These are phyloP conservation scores for Zopfia rhizophila DNA, from an alignment of 2,329 filamentous ascomycete species.

Conservation along the genomic window DNA sequence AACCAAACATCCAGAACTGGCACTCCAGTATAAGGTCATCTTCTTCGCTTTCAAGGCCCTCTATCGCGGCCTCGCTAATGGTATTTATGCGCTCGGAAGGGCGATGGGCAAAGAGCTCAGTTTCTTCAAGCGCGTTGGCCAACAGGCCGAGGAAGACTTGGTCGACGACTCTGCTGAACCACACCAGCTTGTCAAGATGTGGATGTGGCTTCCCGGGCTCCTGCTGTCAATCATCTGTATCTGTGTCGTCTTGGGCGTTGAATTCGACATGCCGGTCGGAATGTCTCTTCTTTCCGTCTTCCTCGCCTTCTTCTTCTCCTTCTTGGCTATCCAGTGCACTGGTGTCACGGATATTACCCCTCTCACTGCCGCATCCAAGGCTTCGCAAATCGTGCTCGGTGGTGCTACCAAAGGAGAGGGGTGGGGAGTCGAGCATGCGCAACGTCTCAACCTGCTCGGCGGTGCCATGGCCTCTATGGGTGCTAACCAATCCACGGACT, in stretches of 20 bases:
- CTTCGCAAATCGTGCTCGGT: constrained; percentile 74
- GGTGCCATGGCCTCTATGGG: constrained; percentile 59
- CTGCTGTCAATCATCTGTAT: constrained; percentile 60
- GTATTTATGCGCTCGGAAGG: constrained; percentile 53
- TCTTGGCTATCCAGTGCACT: constrained; percentile 69
- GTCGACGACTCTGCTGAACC: constrained; percentile 62
- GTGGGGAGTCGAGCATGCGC: constrained; percentile 63
- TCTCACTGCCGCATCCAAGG: constrained; percentile 73
- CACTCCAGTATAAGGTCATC: constrained; percentile 58
- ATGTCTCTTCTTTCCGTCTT: constrained; percentile 66
- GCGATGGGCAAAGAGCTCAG: constrained; percentile 56
- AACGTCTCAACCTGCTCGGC: constrained; percentile 73
- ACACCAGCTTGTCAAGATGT: constrained; percentile 62
- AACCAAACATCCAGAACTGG: constrained; percentile 42
- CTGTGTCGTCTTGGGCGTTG: constrained; percentile 63
- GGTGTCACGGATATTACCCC: constrained; percentile 71
- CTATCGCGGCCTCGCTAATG: constrained; percentile 58
- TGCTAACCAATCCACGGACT: constrained; percentile 50
- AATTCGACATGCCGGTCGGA: constrained; percentile 67
- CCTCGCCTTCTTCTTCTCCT: constrained; percentile 69
- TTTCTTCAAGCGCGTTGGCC: constrained; percentile 57
- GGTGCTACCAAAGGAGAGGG: constrained; percentile 68
- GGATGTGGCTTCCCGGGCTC: constrained; percentile 64
- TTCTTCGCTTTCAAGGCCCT: constrained; percentile 61
- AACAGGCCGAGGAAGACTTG: constrained; percentile 51